Percentiles rank a stretch among this genome's conserved stretches.
Evolutionary conservation across 129 eudicot species (phyloP).

Genomic region (Helichrysum umbraculigerum): DNA sequence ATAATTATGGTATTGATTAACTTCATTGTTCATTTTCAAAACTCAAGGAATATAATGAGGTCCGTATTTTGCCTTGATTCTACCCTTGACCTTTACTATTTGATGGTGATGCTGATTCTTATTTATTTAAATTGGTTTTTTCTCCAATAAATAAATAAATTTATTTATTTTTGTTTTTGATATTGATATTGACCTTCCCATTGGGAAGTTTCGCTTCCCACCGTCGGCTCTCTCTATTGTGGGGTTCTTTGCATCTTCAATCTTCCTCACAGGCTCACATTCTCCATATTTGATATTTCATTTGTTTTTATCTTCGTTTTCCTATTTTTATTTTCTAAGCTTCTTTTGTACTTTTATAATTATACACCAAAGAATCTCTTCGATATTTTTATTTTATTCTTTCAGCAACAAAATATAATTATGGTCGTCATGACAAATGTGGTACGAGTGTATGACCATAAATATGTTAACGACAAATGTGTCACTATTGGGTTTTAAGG

Average conservation of each 20-base stretch:
- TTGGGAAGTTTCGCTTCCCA: constrained; percentile 30
- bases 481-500: too few species aligned
- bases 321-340: background rate
- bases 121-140: background rate
- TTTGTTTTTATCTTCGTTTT: constrained; percentile 7
- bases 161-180: background rate
- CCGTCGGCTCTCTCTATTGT: constrained; percentile 26
- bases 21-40: too few species aligned
- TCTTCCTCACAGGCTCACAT: constrained; percentile 17
- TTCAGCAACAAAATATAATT: background rate
- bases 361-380: background rate
- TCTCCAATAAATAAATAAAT: too few species aligned
- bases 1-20: too few species aligned
- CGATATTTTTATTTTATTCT: background rate
- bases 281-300: background rate
- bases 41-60: too few species aligned
- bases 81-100: background rate
- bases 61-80: too few species aligned
- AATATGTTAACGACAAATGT: too few species aligned
- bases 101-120: background rate
- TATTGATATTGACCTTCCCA: background rate
- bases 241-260: constrained; percentile 30
- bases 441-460: too few species aligned
- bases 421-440: background rate
- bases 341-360: background rate